A percentile compares a stretch with the other conserved stretches of the same genome.
phyloP scores from a whole-genome alignment of 129 eudicot species.

The Solidago caesia region DNA sequence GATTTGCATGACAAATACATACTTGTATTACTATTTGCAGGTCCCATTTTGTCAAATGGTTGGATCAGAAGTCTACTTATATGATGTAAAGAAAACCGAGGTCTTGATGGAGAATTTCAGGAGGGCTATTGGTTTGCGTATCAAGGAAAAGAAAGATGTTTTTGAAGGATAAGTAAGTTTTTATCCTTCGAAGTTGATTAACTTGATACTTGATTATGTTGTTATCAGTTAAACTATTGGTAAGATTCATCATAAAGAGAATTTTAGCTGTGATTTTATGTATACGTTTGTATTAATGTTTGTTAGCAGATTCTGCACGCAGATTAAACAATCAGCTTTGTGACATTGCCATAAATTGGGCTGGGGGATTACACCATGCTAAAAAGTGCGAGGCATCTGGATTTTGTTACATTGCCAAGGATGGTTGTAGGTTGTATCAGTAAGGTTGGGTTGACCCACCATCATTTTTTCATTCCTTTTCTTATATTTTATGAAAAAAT shows the following conservation, averaged over 20 bases:
- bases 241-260: slow-evolving; percentile 26
- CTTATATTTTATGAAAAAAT: too few relatives aligned
- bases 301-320: slow-evolving; percentile 89
- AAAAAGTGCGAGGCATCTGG: slow-evolving; percentile 97
- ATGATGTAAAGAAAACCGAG: slow-evolving; percentile 98
- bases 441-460: too few relatives aligned
- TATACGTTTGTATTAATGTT: slow-evolving; percentile 12
- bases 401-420: slow-evolving; percentile 63
- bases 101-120: slow-evolving; percentile 95
- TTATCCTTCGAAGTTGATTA: not conserved
- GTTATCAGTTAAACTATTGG: slow-evolving; percentile 79
- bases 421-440: too few relatives aligned
- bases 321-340: slow-evolving; percentile 84
- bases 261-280: not conserved
- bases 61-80: slow-evolving; percentile 97
- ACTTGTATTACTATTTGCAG: slow-evolving; percentile 29
- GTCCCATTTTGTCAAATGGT: slow-evolving; percentile 99
- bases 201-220: not conserved
- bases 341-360: slow-evolving; percentile 98
- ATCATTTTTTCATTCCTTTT: too few relatives aligned
- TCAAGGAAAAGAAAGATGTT: slow-evolving; percentile 96
- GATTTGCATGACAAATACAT: not conserved
- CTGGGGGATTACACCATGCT: slow-evolving; percentile 10
- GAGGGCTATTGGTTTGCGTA: slow-evolving; percentile 97
- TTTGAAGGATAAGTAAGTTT: slow-evolving; percentile 92